Base-by-base conservation (phyloP, 345 rosid species). In the Sisymbrium irio region DNA sequence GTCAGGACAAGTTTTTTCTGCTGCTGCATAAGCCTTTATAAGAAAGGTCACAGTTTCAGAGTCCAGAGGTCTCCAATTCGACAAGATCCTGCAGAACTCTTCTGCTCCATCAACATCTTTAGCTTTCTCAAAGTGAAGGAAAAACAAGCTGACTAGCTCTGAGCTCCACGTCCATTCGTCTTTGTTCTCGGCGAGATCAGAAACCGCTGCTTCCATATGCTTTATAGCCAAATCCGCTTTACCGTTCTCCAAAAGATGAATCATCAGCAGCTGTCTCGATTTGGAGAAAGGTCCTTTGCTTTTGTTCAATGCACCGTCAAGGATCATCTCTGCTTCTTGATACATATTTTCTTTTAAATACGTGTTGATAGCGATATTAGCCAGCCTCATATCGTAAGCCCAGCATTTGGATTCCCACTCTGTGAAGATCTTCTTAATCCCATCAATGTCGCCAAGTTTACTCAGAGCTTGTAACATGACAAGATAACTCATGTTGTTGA, bases 381-480 rank as follows among this genome's bases (percentile, higher is more conserved):
- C 83, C 50, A 91, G 35, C 83, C 92, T 85, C 78, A 53, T 70
- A 77, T 94, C 98, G 71, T 88, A 89, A 61, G 50, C 57, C 30
- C 41, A 17, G 78, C 85, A 82, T 41, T 57, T 61, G 25, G 92
- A 80, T 73, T 85, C 81, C 98, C 97, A 91, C 62, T 89, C 97
- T 67, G 71, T 28, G 41, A 88, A 89, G 63, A 83, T 66, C 73
- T 77, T 74, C 54, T 70, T 76, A 12, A 94, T 15, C 28, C 87
- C 88, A 30, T 87, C 85, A 4, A 80, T 9, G 51, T 86, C 95
- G n/a, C 80, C 82, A 13, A 94, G 79, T 42, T 75, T 94, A 9
- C 67, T 78, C 19, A 89, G 82, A 2, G 93, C 87, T 39, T 84
- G 88, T 69, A 91, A 78, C 86, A 87, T 81, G 0, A 76, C 72